Evolutionary conservation across 83 land plant species (phyloP), one percentile per base, ranked within the genome.

Genomic region (Picea abies): DNA sequence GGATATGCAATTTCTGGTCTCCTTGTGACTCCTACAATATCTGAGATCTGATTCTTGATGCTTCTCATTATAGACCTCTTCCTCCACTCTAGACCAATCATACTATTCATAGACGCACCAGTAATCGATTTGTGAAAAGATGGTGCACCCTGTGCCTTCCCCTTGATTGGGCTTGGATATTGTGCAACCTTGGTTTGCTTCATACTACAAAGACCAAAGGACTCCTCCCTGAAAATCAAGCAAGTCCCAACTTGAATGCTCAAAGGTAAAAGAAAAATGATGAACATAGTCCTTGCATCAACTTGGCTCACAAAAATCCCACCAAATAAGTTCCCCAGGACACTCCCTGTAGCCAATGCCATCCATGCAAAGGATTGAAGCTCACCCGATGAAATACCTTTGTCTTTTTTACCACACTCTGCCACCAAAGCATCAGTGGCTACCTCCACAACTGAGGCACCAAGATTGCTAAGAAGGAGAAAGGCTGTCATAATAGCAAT

Each of bases 351-450:
- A 15, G 98, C 94, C 9, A 86, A 69, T 52, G 90, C 89, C 85
- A 94, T 86, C 95, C 95, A 94, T 19, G 87, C 98, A 89, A 91
- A 93, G 63, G 97, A 94, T 67, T 96, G 98, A 25, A 96, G 89
- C 67, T 91, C 90, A 26, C 98, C 97, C 4, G 92, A 89, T 2
- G 88, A 81, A 37, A 88, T 76, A 26, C 88, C 66, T 81, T 49
- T 75, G 4, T 56, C 19, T 60, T 77, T 87, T 63, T 92, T 91
- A 12, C 90, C 92, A 10, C 85, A 52, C 81, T 96, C 97, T 26
- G 97, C 94, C 37, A 96, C 95, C 35, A 96, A 81, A 35, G 97
- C 98, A 85, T 96, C 98, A 78, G 91, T 92, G 19, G 93, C 97
- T 80, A 96, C 96, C 65, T 96, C 98, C 15, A 84, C 93, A 35